Base-by-base conservation (phyloP, 2,329 filamentous ascomycete genomes). In the Epichloe sp. region DNA sequence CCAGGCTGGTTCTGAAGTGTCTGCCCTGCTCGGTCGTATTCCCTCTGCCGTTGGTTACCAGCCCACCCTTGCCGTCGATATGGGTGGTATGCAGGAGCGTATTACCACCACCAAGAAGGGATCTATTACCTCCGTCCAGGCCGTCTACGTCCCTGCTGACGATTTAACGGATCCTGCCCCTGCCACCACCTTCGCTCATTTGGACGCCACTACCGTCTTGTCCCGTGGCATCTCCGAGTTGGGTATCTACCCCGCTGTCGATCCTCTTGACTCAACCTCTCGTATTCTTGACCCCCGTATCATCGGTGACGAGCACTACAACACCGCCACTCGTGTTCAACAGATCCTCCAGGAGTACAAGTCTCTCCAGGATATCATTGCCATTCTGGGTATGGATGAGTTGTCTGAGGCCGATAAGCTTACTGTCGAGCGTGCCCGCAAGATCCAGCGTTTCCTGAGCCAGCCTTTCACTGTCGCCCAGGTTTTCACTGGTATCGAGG, bases 341-440 rank as follows among this genome's bases (percentile, higher is more conserved):
- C 89, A 95, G 79, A 97, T 96, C 76, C 85, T 98, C 71, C 93
- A 98, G 79, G 93, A 97, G 82, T 98, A 98, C 87, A 97, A 97
- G 87, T 97, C 91, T 59, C 88, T 98, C 62, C 93, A 98, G 80
- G 93, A 98, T 80, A 98, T 98, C 84, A 96, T 96, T 80, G 93
- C 93, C 75, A 98, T 98, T 89, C 77, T 97, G 71, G 91, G 91
- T 85, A 97, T 98, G 93, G 93, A 98, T 75, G 93, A 98, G 74
- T 78, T 98, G 76, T 97, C 93, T 59, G 93, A 97, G 81, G 86
- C 87, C 66, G 93, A 98, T 76, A 96, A 98, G 86, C 84, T 98
- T 67, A 97, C 93, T 65, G 93, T 98, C 81, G 93, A 98, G 86
- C 93, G 93, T 84, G 93, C 93, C 74, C 91, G 93, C 80, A 97